A percentile compares a stretch with the other conserved stretches of the same genome.
phyloP scores from a whole-genome alignment of 1,284 basidiomycete species.

The Rhizoctonia solani region DNA sequence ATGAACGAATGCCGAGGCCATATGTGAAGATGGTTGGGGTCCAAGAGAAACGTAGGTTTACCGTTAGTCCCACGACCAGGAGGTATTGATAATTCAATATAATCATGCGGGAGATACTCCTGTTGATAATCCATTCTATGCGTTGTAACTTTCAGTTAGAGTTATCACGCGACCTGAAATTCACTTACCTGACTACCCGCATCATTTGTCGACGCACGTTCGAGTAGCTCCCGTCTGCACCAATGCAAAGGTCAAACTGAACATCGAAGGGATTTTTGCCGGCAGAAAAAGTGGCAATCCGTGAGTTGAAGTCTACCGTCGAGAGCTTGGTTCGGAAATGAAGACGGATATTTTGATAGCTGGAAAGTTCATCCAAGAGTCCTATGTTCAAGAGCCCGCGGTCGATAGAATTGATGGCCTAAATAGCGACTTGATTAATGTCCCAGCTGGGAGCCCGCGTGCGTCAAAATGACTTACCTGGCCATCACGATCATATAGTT shows the following conservation, averaged over 20 bases:
- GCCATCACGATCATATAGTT: constrained; percentile 84
- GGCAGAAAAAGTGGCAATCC: constrained; percentile 46
- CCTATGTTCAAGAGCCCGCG: constrained; percentile 84
- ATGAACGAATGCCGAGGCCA: constrained; percentile 99
- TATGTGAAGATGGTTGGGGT: constrained; percentile 96
- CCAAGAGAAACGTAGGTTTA: constrained; percentile 74
- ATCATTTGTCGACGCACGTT: constrained; percentile 86
- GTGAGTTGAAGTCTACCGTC: constrained; percentile 72
- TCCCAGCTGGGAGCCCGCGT: neutral
- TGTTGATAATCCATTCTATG: constrained; percentile 90
- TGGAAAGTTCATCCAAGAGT: constrained; percentile 71
- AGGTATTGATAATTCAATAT: constrained; percentile 95
- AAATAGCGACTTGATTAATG: neutral
- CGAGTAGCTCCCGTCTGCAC: constrained; percentile 89
- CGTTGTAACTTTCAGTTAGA: constrained; percentile 39
- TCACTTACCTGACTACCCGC: constrained; percentile 78
- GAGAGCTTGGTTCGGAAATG: constrained; percentile 83
- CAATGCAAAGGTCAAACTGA: constrained; percentile 82
- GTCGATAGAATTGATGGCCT: constrained; percentile 92
- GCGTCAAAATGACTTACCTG: constrained; percentile 59
- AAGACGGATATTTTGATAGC: constrained; percentile 65
- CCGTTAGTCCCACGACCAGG: constrained; percentile 67
- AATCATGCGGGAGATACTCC: constrained; percentile 93
- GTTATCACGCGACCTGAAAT: constrained; percentile 41
- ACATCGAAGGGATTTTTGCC: constrained; percentile 55